These are phyloP conservation scores for Trichoderma polysporum DNA, from an alignment of 2,329 filamentous ascomycete genomes.

Conservation along the genomic window DNA sequence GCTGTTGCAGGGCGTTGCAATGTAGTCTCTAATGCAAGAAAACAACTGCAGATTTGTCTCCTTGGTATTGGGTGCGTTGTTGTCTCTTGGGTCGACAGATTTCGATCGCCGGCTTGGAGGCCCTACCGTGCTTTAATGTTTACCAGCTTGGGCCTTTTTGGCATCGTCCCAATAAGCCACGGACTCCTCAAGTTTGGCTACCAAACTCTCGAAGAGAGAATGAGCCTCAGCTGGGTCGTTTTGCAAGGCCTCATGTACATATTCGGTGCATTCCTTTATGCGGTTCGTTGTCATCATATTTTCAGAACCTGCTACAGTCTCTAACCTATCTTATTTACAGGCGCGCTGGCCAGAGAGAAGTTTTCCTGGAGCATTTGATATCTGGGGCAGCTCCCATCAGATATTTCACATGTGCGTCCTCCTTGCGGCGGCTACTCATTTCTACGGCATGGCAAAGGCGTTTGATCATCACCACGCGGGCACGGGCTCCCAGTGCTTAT, in stretches of 20 bases:
- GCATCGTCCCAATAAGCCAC: constrained; percentile 79
- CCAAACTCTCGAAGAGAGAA: constrained; percentile 63
- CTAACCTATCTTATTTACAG: constrained; percentile 37
- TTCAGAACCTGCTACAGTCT: not conserved
- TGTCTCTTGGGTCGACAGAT: constrained; percentile 77
- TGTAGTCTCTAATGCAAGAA: constrained; percentile 22
- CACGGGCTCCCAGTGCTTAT: constrained; percentile 51
- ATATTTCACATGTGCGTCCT: constrained; percentile 92
- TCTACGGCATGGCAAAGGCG: constrained; percentile 76
- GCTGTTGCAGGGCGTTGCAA: not conserved
- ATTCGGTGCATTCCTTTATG: constrained; percentile 80
- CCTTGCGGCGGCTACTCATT: constrained; percentile 75
- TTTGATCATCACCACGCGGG: constrained; percentile 80
- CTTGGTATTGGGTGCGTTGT: constrained; percentile 74
- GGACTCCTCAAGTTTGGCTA: constrained; percentile 68
- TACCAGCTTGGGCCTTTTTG: constrained; percentile 79
- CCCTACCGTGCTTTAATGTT: constrained; percentile 89
- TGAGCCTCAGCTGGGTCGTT: constrained; percentile 78
- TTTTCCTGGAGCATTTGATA: constrained; percentile 77
- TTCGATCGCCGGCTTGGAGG: constrained; percentile 79
- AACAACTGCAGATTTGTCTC: constrained; percentile 63
- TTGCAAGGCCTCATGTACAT: constrained; percentile 83
- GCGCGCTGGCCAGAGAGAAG: constrained; percentile 79
- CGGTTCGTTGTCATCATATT: constrained; percentile 50
- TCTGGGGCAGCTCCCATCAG: constrained; percentile 92